These are phyloP conservation scores for Euphorbia lathyris DNA, from an alignment of 345 rosid species.

Conservation along the genomic window DNA sequence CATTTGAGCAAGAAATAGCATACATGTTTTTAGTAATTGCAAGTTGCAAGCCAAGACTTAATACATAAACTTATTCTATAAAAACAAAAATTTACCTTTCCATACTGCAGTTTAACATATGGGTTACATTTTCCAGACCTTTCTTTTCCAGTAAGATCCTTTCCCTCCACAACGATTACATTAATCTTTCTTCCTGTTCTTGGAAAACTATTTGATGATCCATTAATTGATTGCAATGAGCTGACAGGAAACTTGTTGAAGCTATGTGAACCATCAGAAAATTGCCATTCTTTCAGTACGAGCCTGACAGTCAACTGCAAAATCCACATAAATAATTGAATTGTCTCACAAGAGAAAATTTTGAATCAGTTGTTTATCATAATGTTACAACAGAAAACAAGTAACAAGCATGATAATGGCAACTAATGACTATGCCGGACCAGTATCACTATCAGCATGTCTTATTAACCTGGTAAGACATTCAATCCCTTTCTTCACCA, in stretches of 20 bases:
- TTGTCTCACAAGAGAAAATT: not conserved
- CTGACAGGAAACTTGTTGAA: constrained; percentile 38
- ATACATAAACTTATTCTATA: constrained; percentile 2
- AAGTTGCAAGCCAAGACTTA: constrained; percentile 11
- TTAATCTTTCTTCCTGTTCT: constrained; percentile 74
- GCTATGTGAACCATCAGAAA: constrained; percentile 84
- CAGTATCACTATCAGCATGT: no score
- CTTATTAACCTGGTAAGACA: no score
- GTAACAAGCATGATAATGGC: not conserved
- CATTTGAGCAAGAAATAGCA: not conserved
- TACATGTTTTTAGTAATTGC: not conserved
- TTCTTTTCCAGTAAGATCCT: constrained; percentile 58
- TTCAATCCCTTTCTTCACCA: no score
- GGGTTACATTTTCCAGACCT: constrained; percentile 65
- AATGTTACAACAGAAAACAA: not conserved
- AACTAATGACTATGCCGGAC: constrained; percentile 1
- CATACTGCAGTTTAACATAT: constrained; percentile 84
- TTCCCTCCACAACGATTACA: constrained; percentile 59
- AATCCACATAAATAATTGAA: constrained; percentile 12
- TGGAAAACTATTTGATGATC: constrained; percentile 51
- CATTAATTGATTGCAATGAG: constrained; percentile 45
- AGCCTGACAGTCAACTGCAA: constrained; percentile 73
- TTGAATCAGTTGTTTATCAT: not conserved
- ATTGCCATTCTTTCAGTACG: constrained; percentile 92
- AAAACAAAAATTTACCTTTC: constrained; percentile 53